Evolutionary conservation across 345 rosid genomes (phyloP), one percentile per base, ranked within the genome.

Genomic region (Moricandia moricandioides): DNA sequence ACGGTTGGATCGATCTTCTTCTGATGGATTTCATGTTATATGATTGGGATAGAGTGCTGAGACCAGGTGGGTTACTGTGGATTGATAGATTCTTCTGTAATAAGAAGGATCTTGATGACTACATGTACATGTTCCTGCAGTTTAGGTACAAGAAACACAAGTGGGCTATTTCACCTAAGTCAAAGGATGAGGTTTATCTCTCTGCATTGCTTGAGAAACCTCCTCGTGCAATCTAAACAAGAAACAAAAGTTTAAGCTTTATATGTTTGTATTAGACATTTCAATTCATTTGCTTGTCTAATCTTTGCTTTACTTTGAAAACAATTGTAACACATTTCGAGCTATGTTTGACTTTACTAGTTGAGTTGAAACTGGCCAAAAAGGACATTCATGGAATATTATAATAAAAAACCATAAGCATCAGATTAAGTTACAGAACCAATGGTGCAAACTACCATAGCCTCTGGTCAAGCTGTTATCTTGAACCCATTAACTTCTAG

Each of bases 121-220:
- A 91, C 65, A 83, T 89, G 94, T 93, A 88, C 81, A 91, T 89
- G 97, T 89, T 91, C 74, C 81, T 88, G 82, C 96, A 93, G 72
- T 86, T 93, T 65, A 85, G 91, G 69, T 91, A 91, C 85, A 89
- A 82, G 94, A 93, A 91, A 80, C 93, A 87, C 57, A 91, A 82
- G 81, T 89, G 98, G 97, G 81, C 81, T 65, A 33, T 88, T 70
- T 83, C 88, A 60, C 87, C 89, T 7, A 91, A 91, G 37, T 91
- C 96, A 11, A 77, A 83, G 17, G 83, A 86, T 29, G 88, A 89
- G 70, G 91, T 85, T 63, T 93, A 86, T 69, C 88, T 91, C 51
- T 93, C 98, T 66, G 96, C 98, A 16, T 62, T 91, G 70, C 70
- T 93, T 3, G 92, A 93, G 90, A 93, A 93, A 71, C 96, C 97